phyloP scores from a whole-genome alignment of 495 filamentous ascomycete genomes.

The Hypoxylon lienhwacheense region DNA sequence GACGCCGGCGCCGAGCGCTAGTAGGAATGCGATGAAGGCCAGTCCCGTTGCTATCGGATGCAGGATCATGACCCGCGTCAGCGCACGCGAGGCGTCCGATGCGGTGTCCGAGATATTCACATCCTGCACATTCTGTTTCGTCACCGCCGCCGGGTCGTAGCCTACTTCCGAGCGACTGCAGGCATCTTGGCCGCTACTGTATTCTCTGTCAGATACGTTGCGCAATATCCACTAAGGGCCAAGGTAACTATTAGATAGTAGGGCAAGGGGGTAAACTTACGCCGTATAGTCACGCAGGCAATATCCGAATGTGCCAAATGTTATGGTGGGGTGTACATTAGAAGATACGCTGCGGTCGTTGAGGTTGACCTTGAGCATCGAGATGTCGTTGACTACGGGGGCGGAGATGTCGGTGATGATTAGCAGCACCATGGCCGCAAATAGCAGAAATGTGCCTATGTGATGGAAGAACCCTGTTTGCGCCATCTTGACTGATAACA shows the following conservation, averaged over 20 bases:
- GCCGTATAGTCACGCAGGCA: conserved; percentile 47
- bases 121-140: conserved; percentile 40
- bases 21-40: conserved; percentile 61
- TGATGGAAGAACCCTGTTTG: conserved; percentile 58
- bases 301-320: conserved; percentile 62
- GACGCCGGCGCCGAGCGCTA: conserved; percentile 56
- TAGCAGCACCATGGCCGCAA: conserved; percentile 56
- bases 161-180: conserved; percentile 53
- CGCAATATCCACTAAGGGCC: background rate
- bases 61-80: conserved; percentile 62
- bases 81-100: conserved; percentile 45
- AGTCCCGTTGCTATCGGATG: conserved; percentile 62
- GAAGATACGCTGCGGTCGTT: conserved; percentile 19
- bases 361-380: conserved; percentile 54
- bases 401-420: conserved; percentile 62
- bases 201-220: conserved; percentile 22
- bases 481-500: conserved; percentile 46
- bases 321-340: conserved; percentile 39
- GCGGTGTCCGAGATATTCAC: conserved; percentile 48
- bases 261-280: conserved; percentile 23
- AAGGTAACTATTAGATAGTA: too few relatives aligned
- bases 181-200: conserved; percentile 41
- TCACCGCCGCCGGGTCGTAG: conserved; percentile 54
- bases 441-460: conserved; percentile 61
- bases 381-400: conserved; percentile 56